phyloP scores from a whole-genome alignment of 2,329 filamentous ascomycete genomes.

The Trichoderma sp. region DNA sequence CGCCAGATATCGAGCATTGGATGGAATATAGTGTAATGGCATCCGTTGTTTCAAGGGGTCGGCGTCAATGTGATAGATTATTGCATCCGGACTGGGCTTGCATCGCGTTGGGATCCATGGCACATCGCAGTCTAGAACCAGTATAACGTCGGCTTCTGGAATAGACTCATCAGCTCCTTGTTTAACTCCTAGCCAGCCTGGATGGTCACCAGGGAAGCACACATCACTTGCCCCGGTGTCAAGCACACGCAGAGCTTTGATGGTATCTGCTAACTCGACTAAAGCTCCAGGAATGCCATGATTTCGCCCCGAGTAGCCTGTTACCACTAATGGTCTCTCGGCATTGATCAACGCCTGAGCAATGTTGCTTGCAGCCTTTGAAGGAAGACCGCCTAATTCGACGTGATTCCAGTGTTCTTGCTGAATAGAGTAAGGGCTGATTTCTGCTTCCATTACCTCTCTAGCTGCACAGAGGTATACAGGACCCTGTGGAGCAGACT shows the following conservation, averaged over 20 bases:
- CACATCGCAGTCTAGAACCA: slow-evolving; percentile 86
- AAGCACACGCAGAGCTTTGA: slow-evolving; percentile 70
- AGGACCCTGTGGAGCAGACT: slow-evolving; percentile 73
- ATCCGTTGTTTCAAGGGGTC: slow-evolving; percentile 72
- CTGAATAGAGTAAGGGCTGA: slow-evolving; percentile 69
- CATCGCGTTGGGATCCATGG: slow-evolving; percentile 87
- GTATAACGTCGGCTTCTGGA: slow-evolving; percentile 75
- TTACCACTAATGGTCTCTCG: slow-evolving; percentile 67
- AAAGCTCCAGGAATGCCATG: slow-evolving; percentile 62
- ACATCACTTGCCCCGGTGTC: slow-evolving; percentile 81
- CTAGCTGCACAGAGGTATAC: slow-evolving; percentile 77
- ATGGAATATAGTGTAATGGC: slow-evolving; percentile 72
- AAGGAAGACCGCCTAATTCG: slow-evolving; percentile 61
- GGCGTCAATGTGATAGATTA: slow-evolving; percentile 65
- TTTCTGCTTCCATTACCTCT: slow-evolving; percentile 84
- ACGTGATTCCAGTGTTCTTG: slow-evolving; percentile 72
- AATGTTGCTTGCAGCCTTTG: slow-evolving; percentile 58
- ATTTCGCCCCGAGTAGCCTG: slow-evolving; percentile 71
- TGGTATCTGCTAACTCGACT: slow-evolving; percentile 65
- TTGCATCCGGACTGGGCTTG: slow-evolving; percentile 53
- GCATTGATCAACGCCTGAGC: slow-evolving; percentile 64
- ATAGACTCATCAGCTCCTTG: slow-evolving; percentile 76
- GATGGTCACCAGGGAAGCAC: slow-evolving; percentile 75
- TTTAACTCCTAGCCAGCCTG: slow-evolving; percentile 67
- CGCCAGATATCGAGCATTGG: slow-evolving; percentile 65